These are phyloP conservation scores for Ganoderma boninense DNA, from an alignment of 1,284 basidiomycete species.

Conservation along the genomic window DNA sequence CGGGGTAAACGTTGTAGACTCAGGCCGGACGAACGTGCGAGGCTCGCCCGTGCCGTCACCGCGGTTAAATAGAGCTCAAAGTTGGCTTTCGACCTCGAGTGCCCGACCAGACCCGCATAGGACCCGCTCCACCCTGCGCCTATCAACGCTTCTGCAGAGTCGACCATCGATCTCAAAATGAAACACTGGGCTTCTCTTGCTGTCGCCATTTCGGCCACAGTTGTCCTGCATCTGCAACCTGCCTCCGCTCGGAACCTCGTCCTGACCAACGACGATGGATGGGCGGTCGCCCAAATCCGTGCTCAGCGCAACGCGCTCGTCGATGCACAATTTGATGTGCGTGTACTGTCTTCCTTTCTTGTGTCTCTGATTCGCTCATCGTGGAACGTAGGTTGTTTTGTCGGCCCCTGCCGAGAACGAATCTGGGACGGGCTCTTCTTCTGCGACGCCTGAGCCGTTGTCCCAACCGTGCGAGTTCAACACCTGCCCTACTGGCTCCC, in stretches of 20 bases:
- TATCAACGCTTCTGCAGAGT: background rate
- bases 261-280: constrained; percentile 59
- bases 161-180: background rate
- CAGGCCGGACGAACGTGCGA: background rate
- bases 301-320: constrained; percentile 51
- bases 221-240: background rate
- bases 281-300: constrained; percentile 59
- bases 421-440: constrained; percentile 52
- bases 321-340: constrained; percentile 50
- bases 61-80: background rate
- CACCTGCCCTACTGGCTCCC: constrained; percentile 51
- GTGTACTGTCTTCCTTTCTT: constrained; percentile 24
- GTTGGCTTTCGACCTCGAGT: background rate
- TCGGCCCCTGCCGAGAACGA: constrained; percentile 51
- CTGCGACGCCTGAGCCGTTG: constrained; percentile 35
- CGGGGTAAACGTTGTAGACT: background rate
- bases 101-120: background rate
- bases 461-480: constrained; percentile 50
- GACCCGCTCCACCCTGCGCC: too few relatives aligned
- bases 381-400: constrained; percentile 45
- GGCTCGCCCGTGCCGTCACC: background rate
- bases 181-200: constrained; percentile 11
- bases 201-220: constrained; percentile 1
- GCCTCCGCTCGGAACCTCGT: constrained; percentile 37
- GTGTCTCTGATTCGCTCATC: background rate